Conservation (phyloP, 192 early-diverging fungal species). For the Linnemannia schmuckeri region DNA sequence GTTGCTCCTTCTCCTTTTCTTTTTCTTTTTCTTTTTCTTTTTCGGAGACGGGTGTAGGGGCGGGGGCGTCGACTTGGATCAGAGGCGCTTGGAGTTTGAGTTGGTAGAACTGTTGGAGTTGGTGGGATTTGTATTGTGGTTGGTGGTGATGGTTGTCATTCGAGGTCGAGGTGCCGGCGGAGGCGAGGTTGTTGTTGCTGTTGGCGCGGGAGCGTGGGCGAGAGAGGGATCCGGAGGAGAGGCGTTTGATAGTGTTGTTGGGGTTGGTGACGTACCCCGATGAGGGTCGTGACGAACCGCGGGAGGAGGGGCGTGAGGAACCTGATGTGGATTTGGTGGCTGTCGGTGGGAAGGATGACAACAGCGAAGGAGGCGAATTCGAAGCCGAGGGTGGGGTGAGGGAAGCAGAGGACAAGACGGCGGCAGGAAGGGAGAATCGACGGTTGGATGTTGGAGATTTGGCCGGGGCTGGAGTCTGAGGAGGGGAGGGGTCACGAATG, state of each 20-base stretch:
- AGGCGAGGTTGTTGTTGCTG: neutral
- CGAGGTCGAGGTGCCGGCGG: neutral
- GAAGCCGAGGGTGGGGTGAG: neutral
- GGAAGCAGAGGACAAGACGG: neutral
- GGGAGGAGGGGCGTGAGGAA: neutral
- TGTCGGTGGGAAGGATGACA: neutral
- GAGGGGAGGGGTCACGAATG: neutral
- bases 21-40: neutral
- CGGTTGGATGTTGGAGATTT: neutral
- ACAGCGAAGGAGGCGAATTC: neutral
- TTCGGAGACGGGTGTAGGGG: neutral
- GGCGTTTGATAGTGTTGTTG: no score
- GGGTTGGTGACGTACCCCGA: neutral
- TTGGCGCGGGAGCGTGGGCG: neutral
- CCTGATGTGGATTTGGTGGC: neutral
- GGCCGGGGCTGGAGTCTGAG: neutral
- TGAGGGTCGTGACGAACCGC: neutral
- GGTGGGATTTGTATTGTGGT: neutral
- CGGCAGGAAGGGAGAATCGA: neutral
- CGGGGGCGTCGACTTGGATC: constrained; percentile 5
- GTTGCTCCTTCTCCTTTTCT: neutral
- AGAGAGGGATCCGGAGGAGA: neutral
- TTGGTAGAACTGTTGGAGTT: neutral
- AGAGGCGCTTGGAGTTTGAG: neutral
- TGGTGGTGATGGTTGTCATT: neutral